Base-by-base conservation (phyloP, 2,329 filamentous ascomycete species). In the Chaetomium globosum region DNA sequence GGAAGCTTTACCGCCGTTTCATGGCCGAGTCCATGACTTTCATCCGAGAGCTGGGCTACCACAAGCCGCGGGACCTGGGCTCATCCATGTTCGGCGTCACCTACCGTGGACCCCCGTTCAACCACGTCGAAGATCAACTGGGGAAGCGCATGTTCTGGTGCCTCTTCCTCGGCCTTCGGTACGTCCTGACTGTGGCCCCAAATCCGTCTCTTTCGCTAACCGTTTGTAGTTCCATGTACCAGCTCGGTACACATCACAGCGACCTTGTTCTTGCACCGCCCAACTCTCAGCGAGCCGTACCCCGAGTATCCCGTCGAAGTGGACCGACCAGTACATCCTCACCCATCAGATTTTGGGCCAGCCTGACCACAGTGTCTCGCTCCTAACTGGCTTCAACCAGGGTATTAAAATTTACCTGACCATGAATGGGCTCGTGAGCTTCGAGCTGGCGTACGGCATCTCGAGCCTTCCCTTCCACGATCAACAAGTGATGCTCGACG, bases 81-180 rank as follows among this genome's bases (percentile, higher is more conserved):
- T 70, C 71, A 1, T 65, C 67, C 33, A 70, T 71, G 67, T 71
- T 71, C 33, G 68, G 67, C 21, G 69, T 72, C 8, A 73, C 72
- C 3, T 73, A 71, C 46, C 69, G 71, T 6, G 70, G 71, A 5
- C 77, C 80, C 52, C 79, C 82, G 0, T 85, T 90, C 66, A 88
- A 91, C 71, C 88, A 89, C 57, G 84, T 93, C 59, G 87, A 88
- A 72, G 86, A 89, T 72, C 89, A 93, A 76, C 84, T 91, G 55
- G 87, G 89, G 55, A 89, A 90, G 74, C 85, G 90, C 68, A 88
- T 96, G 49, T 97, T 96, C 75, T 97, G 93, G 88, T 89, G 91
- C 26, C 83, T 93, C 70, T 87, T 95, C 67, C 85, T 93, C 5
- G 89, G 89, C 39, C 85, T 91, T 66, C 84, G 88, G 84, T 88